A percentile compares a stretch with the other conserved stretches of the same genome.
Conservation (phyloP, 257 asterid genomes). For the Lithospermum erythrorhizon region DNA sequence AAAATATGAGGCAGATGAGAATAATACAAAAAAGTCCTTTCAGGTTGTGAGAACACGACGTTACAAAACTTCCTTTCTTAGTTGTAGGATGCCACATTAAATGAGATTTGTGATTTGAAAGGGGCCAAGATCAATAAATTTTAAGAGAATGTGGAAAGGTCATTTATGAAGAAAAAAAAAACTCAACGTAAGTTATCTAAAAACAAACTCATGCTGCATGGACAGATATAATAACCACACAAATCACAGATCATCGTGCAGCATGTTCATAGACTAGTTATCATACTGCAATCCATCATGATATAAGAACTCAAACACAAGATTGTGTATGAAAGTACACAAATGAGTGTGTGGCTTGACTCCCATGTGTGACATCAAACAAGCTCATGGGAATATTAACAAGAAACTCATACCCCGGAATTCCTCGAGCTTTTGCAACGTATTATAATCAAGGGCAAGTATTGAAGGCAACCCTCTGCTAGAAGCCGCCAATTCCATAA, state of each 20-base stretch:
- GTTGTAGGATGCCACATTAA: too few species aligned
- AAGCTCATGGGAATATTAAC: slow-evolving; percentile 1
- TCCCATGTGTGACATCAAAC: background rate
- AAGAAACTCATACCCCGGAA: slow-evolving; percentile 64
- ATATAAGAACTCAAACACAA: too few species aligned
- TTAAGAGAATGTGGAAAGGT: too few species aligned
- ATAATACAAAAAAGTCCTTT: too few species aligned
- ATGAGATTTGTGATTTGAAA: too few species aligned
- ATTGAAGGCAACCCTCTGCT: slow-evolving; percentile 81
- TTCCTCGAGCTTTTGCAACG: slow-evolving; percentile 75
- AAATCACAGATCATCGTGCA: background rate
- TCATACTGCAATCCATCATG: background rate
- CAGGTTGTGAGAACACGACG: too few species aligned
- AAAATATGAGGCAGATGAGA: too few species aligned
- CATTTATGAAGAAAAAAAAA: too few species aligned
- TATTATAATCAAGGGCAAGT: slow-evolving; percentile 71
- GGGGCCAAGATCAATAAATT: too few species aligned
- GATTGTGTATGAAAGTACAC: background rate
- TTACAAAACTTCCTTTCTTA: too few species aligned
- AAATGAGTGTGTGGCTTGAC: background rate
- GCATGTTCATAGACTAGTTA: background rate
- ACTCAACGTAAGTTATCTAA: too few species aligned
- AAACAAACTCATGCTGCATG: background rate
- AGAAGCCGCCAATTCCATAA: slow-evolving; percentile 93
- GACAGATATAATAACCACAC: background rate